Evolutionary conservation across 805 yeast species (phyloP).

Genomic region (Hyphopichia homilentoma): DNA sequence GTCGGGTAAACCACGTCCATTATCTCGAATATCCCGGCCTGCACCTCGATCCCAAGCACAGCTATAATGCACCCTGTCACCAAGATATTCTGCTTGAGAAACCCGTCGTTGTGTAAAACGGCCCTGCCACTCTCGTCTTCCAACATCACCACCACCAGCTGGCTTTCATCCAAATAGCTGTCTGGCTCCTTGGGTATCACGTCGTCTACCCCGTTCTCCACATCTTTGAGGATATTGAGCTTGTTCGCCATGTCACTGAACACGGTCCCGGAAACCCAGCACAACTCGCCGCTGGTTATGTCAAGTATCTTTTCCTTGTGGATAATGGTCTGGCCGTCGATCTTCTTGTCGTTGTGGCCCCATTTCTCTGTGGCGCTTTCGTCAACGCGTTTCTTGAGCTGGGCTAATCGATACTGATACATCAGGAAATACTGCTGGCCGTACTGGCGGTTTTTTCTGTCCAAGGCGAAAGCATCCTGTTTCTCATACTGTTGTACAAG

Average conservation of each 20-base stretch:
- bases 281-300: constrained; percentile 53
- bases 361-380: constrained; percentile 42
- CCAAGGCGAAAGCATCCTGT: constrained; percentile 16
- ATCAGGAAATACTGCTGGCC: constrained; percentile 39
- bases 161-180: constrained; percentile 17
- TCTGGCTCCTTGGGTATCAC: constrained; percentile 39
- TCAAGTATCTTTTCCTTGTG: constrained; percentile 51
- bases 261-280: constrained; percentile 86
- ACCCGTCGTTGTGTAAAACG: constrained; percentile 56
- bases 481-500: constrained; percentile 5
- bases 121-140: constrained; percentile 95
- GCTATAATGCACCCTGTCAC: constrained; percentile 93
- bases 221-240: constrained; percentile 81
- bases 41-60: constrained; percentile 78
- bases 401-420: constrained; percentile 38
- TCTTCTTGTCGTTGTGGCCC: constrained; percentile 43
- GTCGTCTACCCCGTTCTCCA: constrained; percentile 56
- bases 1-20: constrained; percentile 76
- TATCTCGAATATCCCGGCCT: constrained; percentile 79
- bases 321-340: constrained; percentile 29
- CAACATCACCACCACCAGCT: constrained; percentile 51
- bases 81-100: constrained; percentile 51
- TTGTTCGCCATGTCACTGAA: constrained; percentile 81
- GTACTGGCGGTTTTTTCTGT: constrained; percentile 25
- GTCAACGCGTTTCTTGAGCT: constrained; percentile 30